Evolutionary conservation across 257 asterid genomes (phyloP), one percentile per base, ranked within the genome.

Genomic region (Scutellaria galericulata): DNA sequence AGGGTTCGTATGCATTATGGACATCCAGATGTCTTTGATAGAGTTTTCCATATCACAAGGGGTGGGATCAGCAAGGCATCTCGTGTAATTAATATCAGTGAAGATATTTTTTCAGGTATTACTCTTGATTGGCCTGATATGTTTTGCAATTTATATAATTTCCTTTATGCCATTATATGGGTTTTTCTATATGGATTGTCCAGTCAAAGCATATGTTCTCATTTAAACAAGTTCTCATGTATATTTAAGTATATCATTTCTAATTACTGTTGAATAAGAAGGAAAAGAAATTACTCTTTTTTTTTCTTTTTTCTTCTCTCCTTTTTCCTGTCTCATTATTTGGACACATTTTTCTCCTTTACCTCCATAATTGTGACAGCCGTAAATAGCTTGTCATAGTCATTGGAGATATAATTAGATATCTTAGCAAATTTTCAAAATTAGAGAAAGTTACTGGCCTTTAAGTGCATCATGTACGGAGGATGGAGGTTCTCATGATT

Each of bases 1-100:
- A 94, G 98, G 92, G 97, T 92, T 51, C 99, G 99, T 71, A 91
- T 94, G 98, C 99, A 94, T 84, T 94, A 94, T 81, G 99, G 99
- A 54, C 99, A 94, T 85, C 98, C 99, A 42, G 99, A 94, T 82
- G 97, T 94, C 62, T 94, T 94, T 82, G 99, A 94, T 83, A 91
- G 99, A 83, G 76, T 94, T 73, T 94, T 94, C 81, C 99, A 94
- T 78, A 81, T 94, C 74, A 94, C 97, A 70, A 88, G 99, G 76
- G 99, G 99, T 81, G 99, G 98, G 70, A 91, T 94, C 86, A 91
- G 99, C 87, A 94, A 94, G 76, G 90, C 99, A 24, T 94, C 99
- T 73, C 98, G 98, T 70, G 91, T 91, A 54, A 94, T 94, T 74
- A 94, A 94, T 79, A 91, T 94, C 65, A 94, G 99, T 66, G 99